phyloP scores from a whole-genome alignment of 371 early-diverging fungal species.

The Lichtheimia ornata region DNA sequence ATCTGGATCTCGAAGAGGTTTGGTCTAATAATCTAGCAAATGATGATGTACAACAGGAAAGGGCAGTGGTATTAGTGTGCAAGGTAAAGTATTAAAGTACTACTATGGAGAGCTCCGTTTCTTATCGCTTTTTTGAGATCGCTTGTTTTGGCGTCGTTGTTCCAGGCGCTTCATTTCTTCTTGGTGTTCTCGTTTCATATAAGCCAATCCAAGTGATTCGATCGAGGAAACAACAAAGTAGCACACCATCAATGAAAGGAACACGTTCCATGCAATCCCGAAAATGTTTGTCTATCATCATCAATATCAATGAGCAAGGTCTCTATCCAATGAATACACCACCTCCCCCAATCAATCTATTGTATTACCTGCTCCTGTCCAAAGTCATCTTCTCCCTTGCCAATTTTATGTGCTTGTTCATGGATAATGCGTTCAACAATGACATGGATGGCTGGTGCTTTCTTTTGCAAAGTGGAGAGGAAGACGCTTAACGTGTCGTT shows the following conservation, averaged over 20 bases:
- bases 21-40: no score
- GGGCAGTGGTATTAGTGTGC: no score
- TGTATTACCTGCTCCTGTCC: slow-evolving; percentile 13
- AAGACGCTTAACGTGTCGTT: slow-evolving; percentile 22
- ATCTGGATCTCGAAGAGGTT: no score
- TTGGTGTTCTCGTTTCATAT: slow-evolving; percentile 53
- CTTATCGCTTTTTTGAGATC: no score
- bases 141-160: slow-evolving; percentile 4
- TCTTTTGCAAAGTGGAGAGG: slow-evolving; percentile 10
- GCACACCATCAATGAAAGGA: slow-evolving; percentile 77
- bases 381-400: slow-evolving; percentile 11
- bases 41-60: no score
- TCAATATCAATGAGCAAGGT: slow-evolving; percentile 12
- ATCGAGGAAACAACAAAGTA: slow-evolving; percentile 83
- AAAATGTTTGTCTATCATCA: slow-evolving; percentile 37
- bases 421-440: slow-evolving; percentile 32
- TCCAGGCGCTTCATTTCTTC: slow-evolving; percentile 22
- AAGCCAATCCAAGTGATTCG: slow-evolving; percentile 78
- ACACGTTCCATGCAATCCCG: slow-evolving; percentile 71
- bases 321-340: not conserved
- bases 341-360: no score
- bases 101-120: no score
- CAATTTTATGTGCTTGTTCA: slow-evolving; percentile 30
- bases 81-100: no score
- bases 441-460: slow-evolving; percentile 26